Percentiles rank a stretch among this genome's conserved stretches.
These are phyloP conservation scores for Chlorella sp. DNA, from an alignment of 139 green algal species.

Conservation along the genomic window DNA sequence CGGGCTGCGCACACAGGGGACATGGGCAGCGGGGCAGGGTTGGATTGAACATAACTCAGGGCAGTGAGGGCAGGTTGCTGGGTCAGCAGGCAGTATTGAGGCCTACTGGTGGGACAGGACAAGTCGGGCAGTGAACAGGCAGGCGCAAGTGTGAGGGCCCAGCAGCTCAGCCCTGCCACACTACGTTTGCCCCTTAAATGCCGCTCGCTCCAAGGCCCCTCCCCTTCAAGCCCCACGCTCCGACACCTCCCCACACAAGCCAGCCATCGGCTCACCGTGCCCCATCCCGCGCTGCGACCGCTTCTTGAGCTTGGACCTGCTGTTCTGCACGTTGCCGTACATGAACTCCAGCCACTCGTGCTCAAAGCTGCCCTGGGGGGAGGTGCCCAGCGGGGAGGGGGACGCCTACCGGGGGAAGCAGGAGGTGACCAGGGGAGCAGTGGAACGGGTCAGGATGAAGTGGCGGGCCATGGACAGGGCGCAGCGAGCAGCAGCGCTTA, in stretches of 20 bases:
- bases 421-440: background rate
- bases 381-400: conserved; percentile 41
- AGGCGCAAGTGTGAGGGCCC: background rate
- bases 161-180: background rate
- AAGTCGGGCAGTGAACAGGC: no score
- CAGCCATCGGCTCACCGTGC: background rate
- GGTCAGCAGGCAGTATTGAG: no score
- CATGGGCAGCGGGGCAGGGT: background rate
- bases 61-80: background rate
- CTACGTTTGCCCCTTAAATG: no score
- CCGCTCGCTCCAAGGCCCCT: no score
- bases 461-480: no score
- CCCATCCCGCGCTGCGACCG: background rate
- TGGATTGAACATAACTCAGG: no score
- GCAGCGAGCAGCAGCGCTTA: background rate
- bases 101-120: no score
- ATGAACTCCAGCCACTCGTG: conserved; percentile 61
- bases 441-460: background rate
- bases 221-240: no score
- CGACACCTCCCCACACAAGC: background rate
- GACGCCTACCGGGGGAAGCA: background rate
- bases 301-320: background rate
- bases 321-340: conserved; percentile 8
- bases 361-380: conserved; percentile 58
- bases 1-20: background rate